Evolutionary conservation across 73 alveolate genomes (phyloP).

Genomic region (Uronychia binucleata): DNA sequence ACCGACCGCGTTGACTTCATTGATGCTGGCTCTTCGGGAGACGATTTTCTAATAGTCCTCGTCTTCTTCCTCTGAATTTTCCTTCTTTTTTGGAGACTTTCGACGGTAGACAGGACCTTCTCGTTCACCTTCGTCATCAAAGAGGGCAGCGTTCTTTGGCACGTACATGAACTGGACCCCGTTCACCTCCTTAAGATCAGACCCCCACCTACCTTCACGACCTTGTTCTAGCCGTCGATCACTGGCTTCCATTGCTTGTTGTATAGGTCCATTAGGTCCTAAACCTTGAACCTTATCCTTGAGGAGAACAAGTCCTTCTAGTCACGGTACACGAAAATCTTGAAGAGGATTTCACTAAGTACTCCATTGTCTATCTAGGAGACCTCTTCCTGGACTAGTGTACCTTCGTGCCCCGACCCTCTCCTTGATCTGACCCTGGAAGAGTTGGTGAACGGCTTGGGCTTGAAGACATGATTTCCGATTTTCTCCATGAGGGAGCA

Average conservation of each 20-base stretch:
- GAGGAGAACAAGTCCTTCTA: slow-evolving; percentile 10
- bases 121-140: not conserved
- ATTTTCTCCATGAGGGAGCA: slow-evolving; percentile 34
- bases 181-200: not conserved
- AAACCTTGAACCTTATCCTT: slow-evolving; percentile 40
- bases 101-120: not conserved
- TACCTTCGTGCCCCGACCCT: too few relatives aligned
- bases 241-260: slow-evolving; percentile 32
- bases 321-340: slow-evolving; percentile 20
- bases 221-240: slow-evolving; percentile 11
- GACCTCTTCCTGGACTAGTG: too few relatives aligned
- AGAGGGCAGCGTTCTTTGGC: not conserved
- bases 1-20: slow-evolving; percentile 39
- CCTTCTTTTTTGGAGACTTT: not conserved
- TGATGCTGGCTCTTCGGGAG: slow-evolving; percentile 34
- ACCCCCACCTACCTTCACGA: not conserved
- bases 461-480: not conserved
- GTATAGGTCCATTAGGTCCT: slow-evolving; percentile 44
- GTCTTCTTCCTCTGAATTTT: slow-evolving; percentile 29
- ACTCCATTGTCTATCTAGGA: not conserved
- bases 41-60: slow-evolving; percentile 24
- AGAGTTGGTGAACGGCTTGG: too few relatives aligned
- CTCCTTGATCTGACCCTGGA: too few relatives aligned
- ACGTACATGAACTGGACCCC: not conserved
- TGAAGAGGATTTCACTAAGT: not conserved